Base-by-base conservation (phyloP, 768 basidiomycete species). In the Psilocybe azurescens region DNA sequence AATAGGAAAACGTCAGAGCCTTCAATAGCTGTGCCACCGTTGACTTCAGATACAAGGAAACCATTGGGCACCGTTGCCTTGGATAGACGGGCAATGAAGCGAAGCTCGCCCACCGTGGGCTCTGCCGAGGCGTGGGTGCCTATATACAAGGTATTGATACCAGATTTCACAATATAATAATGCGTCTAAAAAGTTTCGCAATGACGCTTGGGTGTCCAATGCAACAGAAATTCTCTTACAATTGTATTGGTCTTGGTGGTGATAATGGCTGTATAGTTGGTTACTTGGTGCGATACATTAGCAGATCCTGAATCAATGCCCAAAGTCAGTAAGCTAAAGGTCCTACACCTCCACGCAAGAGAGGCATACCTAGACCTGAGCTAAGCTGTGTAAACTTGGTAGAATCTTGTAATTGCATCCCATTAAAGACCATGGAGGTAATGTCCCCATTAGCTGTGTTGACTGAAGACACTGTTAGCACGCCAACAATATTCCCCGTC, bases 121-220 rank as follows among this genome's bases (percentile, higher is more conserved):
- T 84, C 81, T 13, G 80, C 79, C 5, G 81, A 78, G 16, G 77
- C 77, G 60, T 73, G 81, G 5, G 81, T 83, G 7, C 79, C 81
- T 60, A 83, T 78, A 65, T 81, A 82, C 11, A 82, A 59, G 2
- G 80, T 82, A 64, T 81, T 81, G 57, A 72, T 70, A 16, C 79
- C 81, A 29, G 76, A 78, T 13, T 73, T 75, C 18, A 79, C 77
- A 36, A 83, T 79, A 62, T 79, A 80, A 61, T 82, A 83, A 53
- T 84, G 82, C 1, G 79, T 77, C 80, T 82, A 18, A 28, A 11
- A 36, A 7, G 33, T 50, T 11, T 11, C 20, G 4, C 18, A 60
- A 38, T 47, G 30, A 28, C 11, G 29, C 50, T 18, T 41, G 44
- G 30, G 48, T 58, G 9, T 24, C 20, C 41, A 36, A 44, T n/a